Evolutionary conservation across 257 asterid genomes (phyloP).

Genomic region (Agastache rugosa): DNA sequence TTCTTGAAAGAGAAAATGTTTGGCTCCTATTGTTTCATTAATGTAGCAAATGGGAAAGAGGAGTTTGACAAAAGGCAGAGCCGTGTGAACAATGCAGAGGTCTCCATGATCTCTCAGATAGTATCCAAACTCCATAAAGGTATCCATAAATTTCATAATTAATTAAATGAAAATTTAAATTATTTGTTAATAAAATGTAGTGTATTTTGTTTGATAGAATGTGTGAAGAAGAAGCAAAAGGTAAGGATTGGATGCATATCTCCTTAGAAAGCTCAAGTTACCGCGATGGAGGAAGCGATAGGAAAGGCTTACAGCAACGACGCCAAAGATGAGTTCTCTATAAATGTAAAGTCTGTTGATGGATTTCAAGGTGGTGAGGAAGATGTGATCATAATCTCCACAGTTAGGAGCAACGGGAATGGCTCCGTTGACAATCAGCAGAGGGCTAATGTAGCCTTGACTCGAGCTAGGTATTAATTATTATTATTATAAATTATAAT

Average conservation of each 20-base stretch:
- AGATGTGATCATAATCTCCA: conserved; percentile 71
- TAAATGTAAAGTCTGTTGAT: conserved; percentile 68
- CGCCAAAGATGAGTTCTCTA: conserved; percentile 54
- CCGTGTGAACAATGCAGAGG: conserved; percentile 59
- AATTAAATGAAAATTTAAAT: background rate
- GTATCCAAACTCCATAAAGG: conserved; percentile 58
- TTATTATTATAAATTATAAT: too few species aligned
- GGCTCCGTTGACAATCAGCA: conserved; percentile 62
- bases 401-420: conserved; percentile 63
- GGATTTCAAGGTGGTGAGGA: conserved; percentile 92
- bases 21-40: conserved; percentile 68
- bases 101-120: conserved; percentile 50
- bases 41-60: conserved; percentile 61
- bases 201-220: conserved; percentile 44
- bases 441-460: conserved; percentile 70
- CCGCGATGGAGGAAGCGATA: conserved; percentile 54
- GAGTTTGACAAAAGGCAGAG: conserved; percentile 51
- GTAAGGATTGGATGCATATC: conserved; percentile 75
- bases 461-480: conserved; percentile 91
- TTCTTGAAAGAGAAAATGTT: conserved; percentile 49
- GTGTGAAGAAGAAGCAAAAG: conserved; percentile 43
- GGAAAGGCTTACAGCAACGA: conserved; percentile 57
- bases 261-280: conserved; percentile 74
- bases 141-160: conserved; percentile 10
- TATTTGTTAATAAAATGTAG: too few species aligned